Evolutionary conservation across 345 rosid genomes (phyloP).

Genomic region (Populus ilicifolia): DNA sequence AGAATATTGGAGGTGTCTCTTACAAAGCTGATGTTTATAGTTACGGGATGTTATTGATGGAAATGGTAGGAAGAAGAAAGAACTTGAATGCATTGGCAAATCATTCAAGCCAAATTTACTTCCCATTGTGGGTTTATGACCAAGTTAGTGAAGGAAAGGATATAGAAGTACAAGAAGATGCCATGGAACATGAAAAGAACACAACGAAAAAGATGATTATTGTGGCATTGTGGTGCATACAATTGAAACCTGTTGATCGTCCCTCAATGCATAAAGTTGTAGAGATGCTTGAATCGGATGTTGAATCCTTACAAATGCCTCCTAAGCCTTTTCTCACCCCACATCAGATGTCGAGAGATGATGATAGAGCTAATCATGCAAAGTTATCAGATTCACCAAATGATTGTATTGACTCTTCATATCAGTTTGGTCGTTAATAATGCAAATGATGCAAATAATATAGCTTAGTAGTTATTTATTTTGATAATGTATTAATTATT

Average conservation of each 20-base stretch:
- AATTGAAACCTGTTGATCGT: background rate
- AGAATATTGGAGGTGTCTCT: background rate
- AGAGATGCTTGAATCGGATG: background rate
- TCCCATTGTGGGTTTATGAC: background rate
- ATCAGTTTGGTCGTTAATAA: background rate
- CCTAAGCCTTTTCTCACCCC: background rate
- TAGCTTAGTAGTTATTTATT: too few relatives aligned
- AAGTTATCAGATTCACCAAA: background rate
- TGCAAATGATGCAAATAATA: too few relatives aligned
- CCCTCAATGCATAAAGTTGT: background rate
- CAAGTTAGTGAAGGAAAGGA: background rate
- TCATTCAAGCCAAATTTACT: background rate
- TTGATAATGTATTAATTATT: too few relatives aligned
- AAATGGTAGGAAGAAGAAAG: background rate
- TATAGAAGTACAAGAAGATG: background rate
- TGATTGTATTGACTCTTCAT: background rate
- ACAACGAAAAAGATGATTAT: background rate
- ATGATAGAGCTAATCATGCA: background rate
- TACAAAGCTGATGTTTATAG: background rate
- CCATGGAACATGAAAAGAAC: background rate
- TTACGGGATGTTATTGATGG: background rate
- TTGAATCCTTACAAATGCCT: background rate
- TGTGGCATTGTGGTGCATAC: background rate
- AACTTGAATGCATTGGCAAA: background rate
- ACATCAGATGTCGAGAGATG: background rate